Evolutionary conservation across 139 green algal species (phyloP).

Genomic region (Chlamydomonas schloesseri): DNA sequence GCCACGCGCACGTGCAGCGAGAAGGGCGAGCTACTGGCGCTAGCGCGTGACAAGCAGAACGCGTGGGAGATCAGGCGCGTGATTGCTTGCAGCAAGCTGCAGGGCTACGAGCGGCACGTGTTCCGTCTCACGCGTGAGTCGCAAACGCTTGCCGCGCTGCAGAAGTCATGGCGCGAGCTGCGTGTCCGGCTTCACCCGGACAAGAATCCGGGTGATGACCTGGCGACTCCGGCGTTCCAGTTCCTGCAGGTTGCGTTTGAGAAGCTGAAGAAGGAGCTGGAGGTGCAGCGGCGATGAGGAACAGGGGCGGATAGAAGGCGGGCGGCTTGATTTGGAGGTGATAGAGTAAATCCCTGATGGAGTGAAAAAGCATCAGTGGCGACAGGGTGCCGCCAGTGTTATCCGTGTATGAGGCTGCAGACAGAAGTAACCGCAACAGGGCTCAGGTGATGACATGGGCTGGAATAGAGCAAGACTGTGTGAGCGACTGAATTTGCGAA

Average conservation of each 20-base stretch:
- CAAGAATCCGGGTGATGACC: constrained; percentile 24
- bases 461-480: too few relatives aligned
- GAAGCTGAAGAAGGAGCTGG: neutral
- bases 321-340: too few relatives aligned
- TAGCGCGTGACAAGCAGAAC: constrained; percentile 15
- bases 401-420: too few relatives aligned
- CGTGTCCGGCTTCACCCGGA: constrained; percentile 21
- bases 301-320: too few relatives aligned
- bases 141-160: neutral
- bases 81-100: constrained; percentile 18
- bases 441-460: too few relatives aligned
- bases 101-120: neutral
- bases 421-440: too few relatives aligned
- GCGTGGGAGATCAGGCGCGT: constrained; percentile 30
- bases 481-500: too few relatives aligned
- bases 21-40: constrained; percentile 32
- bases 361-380: too few relatives aligned
- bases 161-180: constrained; percentile 1
- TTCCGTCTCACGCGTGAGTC: neutral
- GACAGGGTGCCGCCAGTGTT: too few relatives aligned
- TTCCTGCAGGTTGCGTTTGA: constrained; percentile 16
- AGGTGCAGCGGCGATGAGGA: too few relatives aligned
- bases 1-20: neutral
- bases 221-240: constrained; percentile 32
- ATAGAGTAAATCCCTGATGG: too few relatives aligned